phyloP scores from a whole-genome alignment of 2,329 filamentous ascomycete species.

The Xylaria hypoxylon region DNA sequence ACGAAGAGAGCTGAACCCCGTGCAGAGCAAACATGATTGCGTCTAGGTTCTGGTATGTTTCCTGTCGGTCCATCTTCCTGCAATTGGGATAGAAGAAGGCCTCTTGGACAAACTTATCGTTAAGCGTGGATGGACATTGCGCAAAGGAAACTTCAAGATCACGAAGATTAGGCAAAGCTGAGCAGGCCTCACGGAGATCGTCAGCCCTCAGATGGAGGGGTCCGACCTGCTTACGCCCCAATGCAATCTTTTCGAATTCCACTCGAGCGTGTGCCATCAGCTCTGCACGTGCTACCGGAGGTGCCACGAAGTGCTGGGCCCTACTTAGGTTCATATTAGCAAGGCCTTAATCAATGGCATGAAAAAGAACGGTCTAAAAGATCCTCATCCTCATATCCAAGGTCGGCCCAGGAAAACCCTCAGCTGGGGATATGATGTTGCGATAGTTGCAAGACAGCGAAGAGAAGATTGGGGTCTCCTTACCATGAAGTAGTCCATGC shows the following conservation, averaged over 20 bases:
- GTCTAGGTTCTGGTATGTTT: conserved; percentile 56
- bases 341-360: conserved; percentile 13
- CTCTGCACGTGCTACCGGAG: conserved; percentile 53
- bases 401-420: not conserved
- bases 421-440: not conserved
- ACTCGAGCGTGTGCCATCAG: conserved; percentile 53
- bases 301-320: conserved; percentile 54
- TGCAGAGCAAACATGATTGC: conserved; percentile 55
- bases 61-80: conserved; percentile 54
- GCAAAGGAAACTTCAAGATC: conserved; percentile 58
- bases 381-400: not conserved
- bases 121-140: conserved; percentile 52
- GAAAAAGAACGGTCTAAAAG: not conserved
- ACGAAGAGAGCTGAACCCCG: conserved; percentile 52
- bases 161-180: conserved; percentile 55
- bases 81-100: conserved; percentile 55
- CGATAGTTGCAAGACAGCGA: conserved; percentile 9
- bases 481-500: conserved; percentile 51
- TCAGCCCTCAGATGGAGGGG: conserved; percentile 53
- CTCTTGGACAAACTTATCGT: conserved; percentile 54
- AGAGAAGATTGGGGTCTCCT: conserved; percentile 23
- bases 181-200: conserved; percentile 55
- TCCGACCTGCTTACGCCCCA: conserved; percentile 50
- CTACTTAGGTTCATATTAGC: conserved; percentile 40
- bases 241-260: conserved; percentile 54